Percentiles rank a stretch among this genome's conserved stretches.
These are phyloP conservation scores for Wickerhamomyces mucosus DNA, from an alignment of 805 yeast genomes.

Conservation along the genomic window DNA sequence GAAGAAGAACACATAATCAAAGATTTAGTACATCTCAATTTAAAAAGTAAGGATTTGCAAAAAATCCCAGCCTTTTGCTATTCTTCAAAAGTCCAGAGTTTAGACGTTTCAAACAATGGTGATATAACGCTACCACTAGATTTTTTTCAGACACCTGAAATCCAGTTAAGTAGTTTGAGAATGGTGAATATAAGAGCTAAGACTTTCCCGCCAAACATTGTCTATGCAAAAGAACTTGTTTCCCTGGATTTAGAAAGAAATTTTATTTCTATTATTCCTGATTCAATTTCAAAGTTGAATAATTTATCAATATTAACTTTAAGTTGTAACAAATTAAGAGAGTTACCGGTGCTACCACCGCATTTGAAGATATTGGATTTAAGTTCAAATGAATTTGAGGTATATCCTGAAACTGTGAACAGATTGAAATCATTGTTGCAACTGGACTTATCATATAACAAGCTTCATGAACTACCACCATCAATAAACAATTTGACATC, in stretches of 20 bases:
- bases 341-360: constrained; percentile 50
- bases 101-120: constrained; percentile 82
- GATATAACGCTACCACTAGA: constrained; percentile 77
- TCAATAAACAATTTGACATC: constrained; percentile 49
- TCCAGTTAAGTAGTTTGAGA: constrained; percentile 55
- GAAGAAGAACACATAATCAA: constrained; percentile 58
- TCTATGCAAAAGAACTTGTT: constrained; percentile 58
- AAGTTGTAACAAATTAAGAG: constrained; percentile 64
- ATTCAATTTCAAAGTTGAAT: constrained; percentile 41
- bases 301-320: constrained; percentile 52
- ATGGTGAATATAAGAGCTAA: constrained; percentile 68
- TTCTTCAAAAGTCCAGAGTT: constrained; percentile 69
- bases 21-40: constrained; percentile 65
- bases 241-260: constrained; percentile 72
- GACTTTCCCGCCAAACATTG: constrained; percentile 62
- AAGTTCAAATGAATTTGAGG: constrained; percentile 64
- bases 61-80: constrained; percentile 80
- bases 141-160: constrained; percentile 70
- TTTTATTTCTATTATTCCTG: constrained; percentile 55
- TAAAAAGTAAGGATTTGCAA: constrained; percentile 64
- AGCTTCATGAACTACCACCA: constrained; percentile 50
- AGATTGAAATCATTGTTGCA: constrained; percentile 48
- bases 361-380: constrained; percentile 55
- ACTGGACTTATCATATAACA: constrained; percentile 77
- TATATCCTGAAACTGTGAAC: constrained; percentile 58